Base-by-base conservation (phyloP, 306 rosid genomes). In the Adenanthera pavonina region DNA sequence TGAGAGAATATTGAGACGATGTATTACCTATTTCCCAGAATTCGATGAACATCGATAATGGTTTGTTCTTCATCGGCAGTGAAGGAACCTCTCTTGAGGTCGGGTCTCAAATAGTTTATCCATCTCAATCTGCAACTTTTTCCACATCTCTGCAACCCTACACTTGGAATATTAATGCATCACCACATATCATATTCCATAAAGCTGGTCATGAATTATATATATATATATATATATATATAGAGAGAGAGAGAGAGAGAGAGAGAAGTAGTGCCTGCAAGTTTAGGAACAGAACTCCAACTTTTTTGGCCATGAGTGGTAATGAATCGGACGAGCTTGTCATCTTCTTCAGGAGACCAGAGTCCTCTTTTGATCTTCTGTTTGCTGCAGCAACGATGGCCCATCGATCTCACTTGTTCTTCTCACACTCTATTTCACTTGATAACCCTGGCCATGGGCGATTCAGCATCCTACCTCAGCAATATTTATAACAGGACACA, bases 321-420 rank as follows among this genome's bases (percentile, higher is more conserved):
- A 53, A 94, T 88, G 68, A 88, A 84, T n/a, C 52, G 81, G 35
- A 90, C 2, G 10, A 94, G 93, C 84, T 87, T 91, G 78, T 91
- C 98, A 84, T 94, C 98, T 89, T 94, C 98, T 82, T 94, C 98
- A 49, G 98, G 97, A 74, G 97, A 92, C 98, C 98, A 94, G 11
- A 94, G 77, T 7, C 98, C 98, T 84, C 93, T 91, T 80, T 92
- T 94, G 69, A 94, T 91, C 85, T 87, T 92, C 86, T 89, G 92
- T 73, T 94, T 94, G 87, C 81, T 82, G 88, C 98, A 94, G 83
- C 98, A 91, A 71, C 84, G 89, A 56, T 94, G 97, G 12, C 85
- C 92, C 94, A 88, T 61, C 14, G 8, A 17, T 16, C 11, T 47
- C 14, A 47, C 51, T 1, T 59, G 34, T 11, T 60, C n/a, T 6